Percentiles rank a stretch among this genome's conserved stretches.
Evolutionary conservation across 1,284 basidiomycete species (phyloP).

Genomic region (Malassezia restricta): DNA sequence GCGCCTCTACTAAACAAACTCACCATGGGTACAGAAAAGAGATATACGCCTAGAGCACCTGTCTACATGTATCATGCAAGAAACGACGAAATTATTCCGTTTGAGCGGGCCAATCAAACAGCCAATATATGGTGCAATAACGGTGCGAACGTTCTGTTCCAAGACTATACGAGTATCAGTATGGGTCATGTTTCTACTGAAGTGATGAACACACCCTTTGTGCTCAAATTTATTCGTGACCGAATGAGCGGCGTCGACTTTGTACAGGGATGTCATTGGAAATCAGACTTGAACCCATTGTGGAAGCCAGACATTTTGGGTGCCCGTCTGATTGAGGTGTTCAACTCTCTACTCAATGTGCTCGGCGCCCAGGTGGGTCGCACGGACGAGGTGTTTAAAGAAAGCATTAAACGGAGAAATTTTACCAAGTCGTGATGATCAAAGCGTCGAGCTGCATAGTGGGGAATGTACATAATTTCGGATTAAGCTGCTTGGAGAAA

Average conservation of each 20-base stretch:
- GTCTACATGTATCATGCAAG: slow-evolving; percentile 31
- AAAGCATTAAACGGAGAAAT: background rate
- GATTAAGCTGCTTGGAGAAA: too few relatives aligned
- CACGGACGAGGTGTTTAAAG: slow-evolving; percentile 7
- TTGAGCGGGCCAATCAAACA: slow-evolving; percentile 11
- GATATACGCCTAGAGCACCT: slow-evolving; percentile 22
- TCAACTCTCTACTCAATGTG: slow-evolving; percentile 10
- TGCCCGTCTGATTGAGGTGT: slow-evolving; percentile 6
- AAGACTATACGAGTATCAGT: slow-evolving; percentile 12
- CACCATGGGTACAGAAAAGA: slow-evolving; percentile 3
- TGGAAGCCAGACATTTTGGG: slow-evolving; percentile 14
- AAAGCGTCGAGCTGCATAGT: too few relatives aligned
- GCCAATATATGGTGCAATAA: slow-evolving; percentile 30
- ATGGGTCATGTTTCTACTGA: slow-evolving; percentile 17
- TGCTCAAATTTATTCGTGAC: slow-evolving; percentile 14
- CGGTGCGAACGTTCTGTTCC: slow-evolving; percentile 32
- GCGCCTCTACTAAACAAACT: background rate
- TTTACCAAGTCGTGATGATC: background rate
- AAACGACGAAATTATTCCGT: slow-evolving; percentile 37
- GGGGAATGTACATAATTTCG: background rate
- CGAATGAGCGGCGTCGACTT: slow-evolving; percentile 5
- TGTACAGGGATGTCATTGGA: background rate
- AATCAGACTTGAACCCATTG: slow-evolving; percentile 1
- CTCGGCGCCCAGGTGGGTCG: slow-evolving; percentile 6
- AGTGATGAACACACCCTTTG: slow-evolving; percentile 12